Evolutionary conservation across 257 asterid species (phyloP).

Genomic region (Solanum phureja): DNA sequence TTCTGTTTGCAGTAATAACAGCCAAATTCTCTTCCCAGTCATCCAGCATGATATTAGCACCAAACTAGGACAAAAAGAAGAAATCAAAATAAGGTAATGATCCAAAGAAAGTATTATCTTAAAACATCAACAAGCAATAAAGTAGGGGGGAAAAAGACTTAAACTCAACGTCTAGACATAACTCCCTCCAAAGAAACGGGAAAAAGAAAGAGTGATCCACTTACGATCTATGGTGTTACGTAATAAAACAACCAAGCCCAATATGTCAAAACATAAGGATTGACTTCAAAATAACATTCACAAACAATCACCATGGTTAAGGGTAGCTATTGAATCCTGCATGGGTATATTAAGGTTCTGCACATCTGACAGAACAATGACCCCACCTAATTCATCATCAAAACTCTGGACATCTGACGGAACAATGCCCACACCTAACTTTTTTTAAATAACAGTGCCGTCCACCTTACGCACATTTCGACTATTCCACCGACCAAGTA

Average conservation of each 20-base stretch:
- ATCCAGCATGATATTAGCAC: constrained; percentile 73
- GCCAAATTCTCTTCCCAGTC: constrained; percentile 98
- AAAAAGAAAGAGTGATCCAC: constrained; percentile 2
- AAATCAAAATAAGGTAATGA: constrained; percentile 1
- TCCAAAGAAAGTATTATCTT: background rate
- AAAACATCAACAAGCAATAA: background rate
- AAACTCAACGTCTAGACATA: background rate
- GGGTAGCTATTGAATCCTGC: background rate
- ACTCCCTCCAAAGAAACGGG: background rate
- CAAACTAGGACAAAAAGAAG: constrained; percentile 30
- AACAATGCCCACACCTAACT: background rate
- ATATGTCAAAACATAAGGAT: background rate
- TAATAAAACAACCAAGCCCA: background rate
- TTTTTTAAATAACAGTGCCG: background rate
- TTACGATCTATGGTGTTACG: background rate
- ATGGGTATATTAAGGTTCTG: background rate
- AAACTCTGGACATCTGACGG: background rate
- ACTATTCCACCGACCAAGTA: background rate
- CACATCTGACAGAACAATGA: background rate
- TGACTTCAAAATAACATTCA: background rate
- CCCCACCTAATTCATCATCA: background rate
- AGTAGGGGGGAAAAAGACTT: background rate
- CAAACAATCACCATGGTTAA: background rate
- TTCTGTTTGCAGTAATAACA: constrained; percentile 88
- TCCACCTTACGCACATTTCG: background rate